Conservation (phyloP, 306 rosid species). For the Rosa chinensis region DNA sequence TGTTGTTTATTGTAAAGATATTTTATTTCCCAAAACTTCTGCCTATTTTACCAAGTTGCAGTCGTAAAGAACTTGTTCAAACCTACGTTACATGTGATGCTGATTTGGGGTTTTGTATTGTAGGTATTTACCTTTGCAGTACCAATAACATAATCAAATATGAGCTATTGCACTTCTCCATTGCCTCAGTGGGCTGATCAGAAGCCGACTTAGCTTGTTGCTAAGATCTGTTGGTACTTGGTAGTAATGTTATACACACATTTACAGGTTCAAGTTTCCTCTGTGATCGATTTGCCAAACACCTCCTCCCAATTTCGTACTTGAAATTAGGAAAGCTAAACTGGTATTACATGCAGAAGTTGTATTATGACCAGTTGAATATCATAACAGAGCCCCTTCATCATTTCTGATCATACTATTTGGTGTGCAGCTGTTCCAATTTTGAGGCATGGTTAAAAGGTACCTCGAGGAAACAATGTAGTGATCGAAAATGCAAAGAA, state of each 20-base stretch:
- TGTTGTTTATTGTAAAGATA: too few species aligned
- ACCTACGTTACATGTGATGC: too few species aligned
- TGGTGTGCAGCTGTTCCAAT: neutral
- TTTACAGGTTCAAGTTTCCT: neutral
- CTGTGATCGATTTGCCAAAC: neutral
- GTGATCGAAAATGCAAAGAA: neutral
- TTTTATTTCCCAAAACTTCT: too few species aligned
- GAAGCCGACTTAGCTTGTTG: neutral
- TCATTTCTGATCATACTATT: too few species aligned
- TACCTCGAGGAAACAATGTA: too few species aligned
- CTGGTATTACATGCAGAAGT: neutral
- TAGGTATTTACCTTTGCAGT: too few species aligned
- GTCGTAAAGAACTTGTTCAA: too few species aligned
- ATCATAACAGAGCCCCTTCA: neutral
- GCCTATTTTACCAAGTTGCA: too few species aligned
- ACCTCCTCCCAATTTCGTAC: neutral
- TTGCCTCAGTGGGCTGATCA: neutral
- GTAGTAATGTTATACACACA: neutral
- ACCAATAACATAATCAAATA: too few species aligned
- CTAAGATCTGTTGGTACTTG: neutral
- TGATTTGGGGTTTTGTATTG: too few species aligned
- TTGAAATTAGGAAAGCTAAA: neutral
- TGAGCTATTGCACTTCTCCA: neutral
- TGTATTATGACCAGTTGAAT: neutral
- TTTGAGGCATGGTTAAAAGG: neutral